Percentiles rank a stretch among this genome's conserved stretches.
These are phyloP conservation scores for Inga leiocalycina DNA, from an alignment of 306 rosid genomes.

Conservation along the genomic window DNA sequence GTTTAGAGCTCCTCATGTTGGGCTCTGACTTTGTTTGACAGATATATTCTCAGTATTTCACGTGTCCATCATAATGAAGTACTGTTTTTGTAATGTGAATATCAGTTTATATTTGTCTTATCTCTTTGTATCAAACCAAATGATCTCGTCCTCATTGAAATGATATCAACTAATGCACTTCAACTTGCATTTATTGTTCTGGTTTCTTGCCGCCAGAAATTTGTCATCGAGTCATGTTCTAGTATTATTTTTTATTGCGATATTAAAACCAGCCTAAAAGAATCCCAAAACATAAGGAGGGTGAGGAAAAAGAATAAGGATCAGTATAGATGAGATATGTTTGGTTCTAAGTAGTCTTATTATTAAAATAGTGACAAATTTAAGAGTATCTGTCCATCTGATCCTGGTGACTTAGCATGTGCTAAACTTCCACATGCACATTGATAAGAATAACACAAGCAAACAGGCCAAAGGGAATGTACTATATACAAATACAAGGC, in stretches of 20 bases:
- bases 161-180: conserved; percentile 28
- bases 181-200: conserved; percentile 21
- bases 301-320: conserved; percentile 24
- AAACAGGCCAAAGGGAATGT: not conserved
- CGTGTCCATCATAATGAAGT: conserved; percentile 32
- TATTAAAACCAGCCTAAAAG: conserved; percentile 33
- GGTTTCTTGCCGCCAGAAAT: conserved; percentile 24
- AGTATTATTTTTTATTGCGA: not conserved
- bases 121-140: conserved; percentile 20
- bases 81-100: conserved; percentile 18
- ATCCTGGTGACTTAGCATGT: not conserved
- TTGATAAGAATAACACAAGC: not conserved
- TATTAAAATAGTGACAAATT: conserved; percentile 12
- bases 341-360: conserved; percentile 28
- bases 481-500: not conserved
- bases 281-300: conserved; percentile 10
- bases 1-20: conserved; percentile 45
- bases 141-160: conserved; percentile 32
- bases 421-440: not conserved
- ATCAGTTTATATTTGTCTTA: conserved; percentile 28
- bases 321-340: conserved; percentile 32
- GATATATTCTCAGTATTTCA: conserved; percentile 31
- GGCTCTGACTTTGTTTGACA: conserved; percentile 41
- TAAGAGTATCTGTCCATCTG: not conserved
- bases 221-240: conserved; percentile 24